Base-by-base conservation (phyloP, 495 filamentous ascomycete genomes). In the Tetracladium setigerum region DNA sequence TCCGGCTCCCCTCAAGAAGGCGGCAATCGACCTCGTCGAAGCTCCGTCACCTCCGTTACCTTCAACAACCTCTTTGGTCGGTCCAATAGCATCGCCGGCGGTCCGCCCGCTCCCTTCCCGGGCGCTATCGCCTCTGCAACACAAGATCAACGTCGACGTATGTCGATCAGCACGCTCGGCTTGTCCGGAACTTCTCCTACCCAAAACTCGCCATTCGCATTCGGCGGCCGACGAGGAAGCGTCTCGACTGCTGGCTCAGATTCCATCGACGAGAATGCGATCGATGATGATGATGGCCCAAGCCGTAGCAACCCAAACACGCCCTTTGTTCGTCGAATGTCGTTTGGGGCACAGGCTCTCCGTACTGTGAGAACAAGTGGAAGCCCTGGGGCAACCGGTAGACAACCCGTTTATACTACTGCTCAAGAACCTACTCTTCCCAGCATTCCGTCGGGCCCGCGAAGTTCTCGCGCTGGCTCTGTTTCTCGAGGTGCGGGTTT, bases 301-400 rank as follows among this genome's bases (percentile, higher is more conserved):
- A 33, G 70, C 62, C 58, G 63, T 60, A 59, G 52, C 47, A 71
- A 74, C 7, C 77, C 86, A 30, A 77, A 65, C 38, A 84, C 84
- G 5, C 87, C 88, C 13, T 94, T 95, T 61, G 78, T 79, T 9
- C 81, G 92, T 41, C 82, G 92, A 16, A 79, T 95, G 70, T 95
- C 90, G 60, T 92, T 95, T 62, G 91, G 92, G 44, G 89, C 87
- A 19, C 81, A 87, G 58, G 88, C 92, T 31, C 69, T 95, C 57
- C 78, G 86, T 48, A 62, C 59, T 38, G 60, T 66, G 5, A 66
- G 71, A 27, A 56, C 50, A 32, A 59, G 63, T 44, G 59, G 55
- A 30, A 78, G 72, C 53, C 72, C 73, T 34, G 67, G 67, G 41
- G 62, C 71, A 50, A 65, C 65, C 56, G 75, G 75, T 78, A 78